Base-by-base conservation (phyloP, 192 early-diverging fungal species). In the Coemansia sp. region DNA sequence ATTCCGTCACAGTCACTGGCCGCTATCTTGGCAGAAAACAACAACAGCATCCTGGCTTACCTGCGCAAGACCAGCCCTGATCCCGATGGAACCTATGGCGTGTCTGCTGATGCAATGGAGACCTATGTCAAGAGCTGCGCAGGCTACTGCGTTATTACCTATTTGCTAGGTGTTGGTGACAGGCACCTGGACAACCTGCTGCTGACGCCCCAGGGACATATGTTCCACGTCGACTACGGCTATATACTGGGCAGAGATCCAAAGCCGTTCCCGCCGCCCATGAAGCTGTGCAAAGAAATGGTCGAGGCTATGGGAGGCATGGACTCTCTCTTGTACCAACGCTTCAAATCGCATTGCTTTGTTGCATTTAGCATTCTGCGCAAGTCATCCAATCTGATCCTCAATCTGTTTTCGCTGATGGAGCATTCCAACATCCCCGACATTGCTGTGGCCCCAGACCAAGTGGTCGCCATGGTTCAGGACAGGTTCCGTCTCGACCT, bases 241-340 rank as follows among this genome's bases (percentile, higher is more conserved):
- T 99, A 94, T 73, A 98, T 99, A 40, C 86, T 99, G 7, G 98
- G 98, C 5, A 87, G 98, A 52, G 98, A 99, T 63, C 98, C 98
- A 2, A 99, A 99, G 71, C 98, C 98, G 5, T 99, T 99, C 84
- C 98, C 98, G 38, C 96, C 98, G 12, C 98, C 98, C 0, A 99
- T 99, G 96, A 99, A 99, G 76, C 87, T 99, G 34, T 96, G 92
- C 70, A 96, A 96, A 68, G 98, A 99, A 85, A 99, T 99, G 98
- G 94, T 99, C 6, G 98, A 99, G 69, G 96, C 93, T 0, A 97
- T 99, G 95, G 98, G 98, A 36, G 96, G 96, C 29, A 88, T 93
- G 31, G 85, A 88, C 40, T 94, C 95, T 20, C 88, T 84, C 17
- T 86, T 89, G 61, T 99, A 95, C 82, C 91, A 93, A 72, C 87